Percentiles rank a stretch among this genome's conserved stretches.
Evolutionary conservation across 306 rosid species (phyloP).

Genomic region (Carpinus viminea): DNA sequence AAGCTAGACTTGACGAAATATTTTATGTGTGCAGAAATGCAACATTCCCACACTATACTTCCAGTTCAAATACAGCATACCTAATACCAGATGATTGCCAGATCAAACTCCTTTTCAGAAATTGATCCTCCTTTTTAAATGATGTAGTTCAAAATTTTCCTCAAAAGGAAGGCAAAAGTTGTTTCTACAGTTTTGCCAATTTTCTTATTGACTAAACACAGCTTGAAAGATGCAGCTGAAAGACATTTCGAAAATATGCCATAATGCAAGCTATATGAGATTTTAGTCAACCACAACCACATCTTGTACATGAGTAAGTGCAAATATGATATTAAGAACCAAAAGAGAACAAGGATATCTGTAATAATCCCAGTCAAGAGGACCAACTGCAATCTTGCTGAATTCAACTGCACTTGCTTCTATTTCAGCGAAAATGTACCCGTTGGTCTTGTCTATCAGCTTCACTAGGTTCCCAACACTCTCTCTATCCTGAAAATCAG

Average conservation of each 20-base stretch:
- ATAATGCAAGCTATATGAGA: not conserved
- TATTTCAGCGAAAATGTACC: conserved; percentile 87
- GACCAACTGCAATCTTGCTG: conserved; percentile 88
- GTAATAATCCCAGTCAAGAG: conserved; percentile 88
- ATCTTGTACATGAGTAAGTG: not conserved
- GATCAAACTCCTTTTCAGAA: not conserved
- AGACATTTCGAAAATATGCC: not conserved
- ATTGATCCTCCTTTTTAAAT: not conserved
- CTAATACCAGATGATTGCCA: not conserved
- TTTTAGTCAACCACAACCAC: not conserved
- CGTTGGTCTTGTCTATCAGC: conserved; percentile 82
- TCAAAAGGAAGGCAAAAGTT: not conserved
- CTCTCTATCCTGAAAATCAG: conserved; percentile 80
- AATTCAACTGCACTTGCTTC: conserved; percentile 89
- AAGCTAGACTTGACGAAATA: not conserved
- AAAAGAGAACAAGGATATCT: conserved; percentile 74
- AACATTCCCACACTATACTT: not conserved
- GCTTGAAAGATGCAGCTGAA: conserved; percentile 14
- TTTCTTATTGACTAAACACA: not conserved
- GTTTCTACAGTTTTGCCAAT: not conserved
- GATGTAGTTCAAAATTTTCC: conserved; percentile 4
- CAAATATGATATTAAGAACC: not conserved
- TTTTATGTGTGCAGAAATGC: not conserved
- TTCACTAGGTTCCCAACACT: conserved; percentile 89
- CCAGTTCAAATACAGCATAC: not conserved